Evolutionary conservation across 441 rosid species (phyloP), one percentile per base, ranked within the genome.

Genomic region (Gossypium armourianum): DNA sequence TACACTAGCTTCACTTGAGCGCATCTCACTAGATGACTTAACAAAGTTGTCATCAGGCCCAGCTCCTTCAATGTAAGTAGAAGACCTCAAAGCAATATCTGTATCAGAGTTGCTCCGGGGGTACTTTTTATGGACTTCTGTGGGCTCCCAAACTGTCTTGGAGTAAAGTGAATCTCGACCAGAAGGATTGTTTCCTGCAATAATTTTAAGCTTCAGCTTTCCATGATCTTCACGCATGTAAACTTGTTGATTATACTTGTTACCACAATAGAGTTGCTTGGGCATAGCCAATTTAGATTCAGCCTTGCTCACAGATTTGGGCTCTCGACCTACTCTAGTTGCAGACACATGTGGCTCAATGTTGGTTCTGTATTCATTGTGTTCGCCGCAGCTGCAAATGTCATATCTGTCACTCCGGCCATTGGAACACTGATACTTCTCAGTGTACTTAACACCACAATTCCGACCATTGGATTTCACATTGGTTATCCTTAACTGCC

Each of bases 71-170:
- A 79, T 84, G 52, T 73, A 81, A 68, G 73, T 61, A 65, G 88
- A 82, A 62, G 86, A 75, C 65, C 77, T 81, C 80, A 81, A 57
- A 50, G 86, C 81, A 72, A 83, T 71, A 74, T 82, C 84, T 71
- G 82, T 59, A 47, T 82, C 86, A 13, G 88, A 85, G 78, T 81
- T 84, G 85, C 87, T 82, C 65, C 84, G 36, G 16, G 87, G 71
- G 56, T 83, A 85, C 70, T 75, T 83, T 67, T 81, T 85, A 71
- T 83, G 86, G 15, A 81, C 71, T 72, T 85, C 89, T 78, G 80
- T 75, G 4, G 90, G 89, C 79, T 87, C 95, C 95, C 89, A 86
- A 58, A 87, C 89, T 79, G 85, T 85, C 81, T 81, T 87, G 52
- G 78, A 29, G 21, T 75, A 80, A 73, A 75, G 55, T 26, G 76